phyloP scores from a whole-genome alignment of 192 early-diverging fungal species.

The Coemansia sp. region DNA sequence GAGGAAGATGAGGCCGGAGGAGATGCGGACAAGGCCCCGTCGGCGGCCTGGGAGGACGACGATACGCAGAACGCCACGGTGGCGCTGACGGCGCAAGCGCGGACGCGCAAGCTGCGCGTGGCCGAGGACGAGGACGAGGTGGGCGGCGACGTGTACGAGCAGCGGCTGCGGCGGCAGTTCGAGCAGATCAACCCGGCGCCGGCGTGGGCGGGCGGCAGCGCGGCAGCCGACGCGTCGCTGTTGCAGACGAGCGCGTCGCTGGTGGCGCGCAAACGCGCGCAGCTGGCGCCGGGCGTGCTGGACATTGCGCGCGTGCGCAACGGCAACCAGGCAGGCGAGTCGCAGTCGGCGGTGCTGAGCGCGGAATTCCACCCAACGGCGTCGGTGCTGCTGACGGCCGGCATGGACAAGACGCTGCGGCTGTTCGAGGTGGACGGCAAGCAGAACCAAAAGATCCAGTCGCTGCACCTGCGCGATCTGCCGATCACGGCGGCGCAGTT shows the following conservation, averaged over 20 bases:
- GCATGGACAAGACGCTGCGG: constrained; percentile 81
- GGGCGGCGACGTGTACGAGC: constrained; percentile 76
- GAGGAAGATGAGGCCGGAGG: constrained; percentile 28
- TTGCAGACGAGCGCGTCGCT: constrained; percentile 21
- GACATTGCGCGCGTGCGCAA: constrained; percentile 30
- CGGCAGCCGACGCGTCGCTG: constrained; percentile 18
- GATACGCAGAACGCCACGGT: constrained; percentile 69
- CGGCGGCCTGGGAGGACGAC: constrained; percentile 76
- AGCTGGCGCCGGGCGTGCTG: constrained; percentile 16
- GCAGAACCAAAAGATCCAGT: constrained; percentile 87
- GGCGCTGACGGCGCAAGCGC: constrained; percentile 60
- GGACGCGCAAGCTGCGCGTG: constrained; percentile 75
- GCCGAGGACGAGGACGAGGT: constrained; percentile 71
- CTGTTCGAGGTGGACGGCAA: constrained; percentile 91
- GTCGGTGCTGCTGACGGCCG: constrained; percentile 81
- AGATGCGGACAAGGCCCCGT: neutral
- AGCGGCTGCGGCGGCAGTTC: constrained; percentile 78
- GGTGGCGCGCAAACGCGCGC: constrained; percentile 5
- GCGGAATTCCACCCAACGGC: constrained; percentile 87
- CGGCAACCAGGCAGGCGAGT: constrained; percentile 28
- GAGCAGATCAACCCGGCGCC: constrained; percentile 81
- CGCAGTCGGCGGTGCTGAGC: constrained; percentile 61
- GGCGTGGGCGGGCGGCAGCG: constrained; percentile 70
- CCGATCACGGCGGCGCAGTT: constrained; percentile 77
- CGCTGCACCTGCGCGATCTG: constrained; percentile 82